Percentiles rank a stretch among this genome's conserved stretches.
These are phyloP conservation scores for Populus hybrid DNA, from an alignment of 441 rosid genomes.

Conservation along the genomic window DNA sequence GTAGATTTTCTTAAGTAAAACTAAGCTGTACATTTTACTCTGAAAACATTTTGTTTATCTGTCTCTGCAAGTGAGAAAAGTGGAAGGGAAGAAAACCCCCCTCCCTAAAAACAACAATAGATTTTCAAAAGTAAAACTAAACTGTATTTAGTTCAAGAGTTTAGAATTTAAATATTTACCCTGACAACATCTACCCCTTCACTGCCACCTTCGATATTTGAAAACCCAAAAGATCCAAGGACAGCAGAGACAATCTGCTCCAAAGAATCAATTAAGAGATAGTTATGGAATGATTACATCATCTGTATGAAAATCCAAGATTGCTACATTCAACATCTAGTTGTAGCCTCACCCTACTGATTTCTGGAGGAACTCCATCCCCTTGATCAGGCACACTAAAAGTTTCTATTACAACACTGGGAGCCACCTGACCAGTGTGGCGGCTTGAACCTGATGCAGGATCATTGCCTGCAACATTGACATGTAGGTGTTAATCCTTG, in stretches of 20 bases:
- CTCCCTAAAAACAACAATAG: background rate
- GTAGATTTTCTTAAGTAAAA: background rate
- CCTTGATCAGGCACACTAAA: constrained; percentile 68
- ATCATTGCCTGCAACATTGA: constrained; percentile 34
- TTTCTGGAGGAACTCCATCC: constrained; percentile 70
- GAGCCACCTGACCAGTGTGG: constrained; percentile 39
- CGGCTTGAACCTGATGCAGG: constrained; percentile 41
- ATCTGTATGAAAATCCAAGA: background rate
- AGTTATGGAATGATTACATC: background rate
- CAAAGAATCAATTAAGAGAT: constrained; percentile 7
- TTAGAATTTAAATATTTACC: constrained; percentile 36
- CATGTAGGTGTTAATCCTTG: background rate
- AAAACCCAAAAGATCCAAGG: constrained; percentile 66
- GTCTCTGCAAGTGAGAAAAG: background rate
- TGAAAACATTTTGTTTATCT: background rate
- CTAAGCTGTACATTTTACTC: background rate
- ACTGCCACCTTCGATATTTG: constrained; percentile 46
- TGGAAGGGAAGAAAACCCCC: background rate
- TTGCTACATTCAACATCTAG: constrained; percentile 23
- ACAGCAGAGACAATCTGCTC: constrained; percentile 71
- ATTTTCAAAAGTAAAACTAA: background rate
- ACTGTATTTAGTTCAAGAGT: constrained; percentile 3
- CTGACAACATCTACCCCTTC: constrained; percentile 38
- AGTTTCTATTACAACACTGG: constrained; percentile 68
- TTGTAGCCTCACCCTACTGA: constrained; percentile 52